A percentile compares a stretch with the other conserved stretches of the same genome.
phyloP scores from a whole-genome alignment of 768 basidiomycete genomes.

The Suillus americanus region DNA sequence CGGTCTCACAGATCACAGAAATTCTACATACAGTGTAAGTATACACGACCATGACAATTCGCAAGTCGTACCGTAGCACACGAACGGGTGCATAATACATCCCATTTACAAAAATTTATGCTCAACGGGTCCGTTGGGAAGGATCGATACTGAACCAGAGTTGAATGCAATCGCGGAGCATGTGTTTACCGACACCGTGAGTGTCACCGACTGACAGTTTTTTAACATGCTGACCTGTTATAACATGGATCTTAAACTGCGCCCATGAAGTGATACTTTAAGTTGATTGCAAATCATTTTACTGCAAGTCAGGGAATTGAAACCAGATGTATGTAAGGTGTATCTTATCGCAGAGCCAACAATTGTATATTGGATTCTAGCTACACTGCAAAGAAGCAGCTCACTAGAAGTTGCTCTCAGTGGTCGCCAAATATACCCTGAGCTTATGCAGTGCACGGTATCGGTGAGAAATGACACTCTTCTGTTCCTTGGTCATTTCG shows the following conservation, averaged over 20 bases:
- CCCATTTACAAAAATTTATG: background rate
- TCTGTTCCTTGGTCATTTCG: slow-evolving; percentile 63
- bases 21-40: no score
- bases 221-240: no score
- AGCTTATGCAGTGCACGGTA: slow-evolving; percentile 64
- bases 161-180: background rate
- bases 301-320: background rate
- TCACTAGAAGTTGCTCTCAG: slow-evolving; percentile 3
- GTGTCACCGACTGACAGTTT: background rate
- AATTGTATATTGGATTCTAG: background rate
- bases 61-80: background rate
- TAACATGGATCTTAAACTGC: background rate
- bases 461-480: slow-evolving; percentile 67
- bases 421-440: slow-evolving; percentile 37
- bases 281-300: background rate
- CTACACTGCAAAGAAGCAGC: background rate
- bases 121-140: background rate
- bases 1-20: background rate
- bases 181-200: background rate
- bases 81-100: background rate
- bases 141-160: background rate
- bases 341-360: background rate
- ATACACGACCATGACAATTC: background rate
- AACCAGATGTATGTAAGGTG: background rate
- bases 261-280: background rate